A percentile compares a stretch with the other conserved stretches of the same genome.
phyloP scores from a whole-genome alignment of 345 rosid genomes.

The Diplotaxis tenuifolia region DNA sequence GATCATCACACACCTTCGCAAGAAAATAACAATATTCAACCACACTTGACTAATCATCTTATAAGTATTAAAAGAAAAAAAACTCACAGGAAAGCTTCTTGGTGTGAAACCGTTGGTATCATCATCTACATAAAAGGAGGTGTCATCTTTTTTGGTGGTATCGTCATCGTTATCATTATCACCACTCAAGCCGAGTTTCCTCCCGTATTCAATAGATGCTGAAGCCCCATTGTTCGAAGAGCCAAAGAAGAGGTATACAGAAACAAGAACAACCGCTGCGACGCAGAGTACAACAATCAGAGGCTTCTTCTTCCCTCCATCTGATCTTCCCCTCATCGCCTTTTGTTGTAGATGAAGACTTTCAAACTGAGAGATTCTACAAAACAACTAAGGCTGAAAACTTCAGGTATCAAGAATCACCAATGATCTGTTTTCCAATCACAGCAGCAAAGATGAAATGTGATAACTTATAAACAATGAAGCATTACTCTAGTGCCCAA shows the following conservation, averaged over 20 bases:
- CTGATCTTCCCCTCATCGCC: slow-evolving; percentile 83
- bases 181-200: slow-evolving; percentile 78
- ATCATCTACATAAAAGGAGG: slow-evolving; percentile 42
- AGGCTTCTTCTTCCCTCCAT: slow-evolving; percentile 78
- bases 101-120: slow-evolving; percentile 41
- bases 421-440: no score
- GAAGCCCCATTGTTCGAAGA: slow-evolving; percentile 59
- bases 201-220: slow-evolving; percentile 69
- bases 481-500: not conserved
- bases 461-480: no score
- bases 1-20: slow-evolving; percentile 51
- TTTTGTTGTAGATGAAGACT: slow-evolving; percentile 17
- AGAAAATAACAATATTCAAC: no score
- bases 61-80: no score
- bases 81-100: slow-evolving; percentile 84
- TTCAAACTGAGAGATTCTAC: slow-evolving; percentile 21
- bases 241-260: slow-evolving; percentile 67
- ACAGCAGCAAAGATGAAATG: no score
- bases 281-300: slow-evolving; percentile 53
- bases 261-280: slow-evolving; percentile 56
- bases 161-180: slow-evolving; percentile 66
- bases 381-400: not conserved
- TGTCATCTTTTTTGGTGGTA: slow-evolving; percentile 56
- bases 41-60: no score
- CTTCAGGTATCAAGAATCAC: no score